Evolutionary conservation across 805 yeast genomes (phyloP).

Genomic region (Kodamaea leandrae): DNA sequence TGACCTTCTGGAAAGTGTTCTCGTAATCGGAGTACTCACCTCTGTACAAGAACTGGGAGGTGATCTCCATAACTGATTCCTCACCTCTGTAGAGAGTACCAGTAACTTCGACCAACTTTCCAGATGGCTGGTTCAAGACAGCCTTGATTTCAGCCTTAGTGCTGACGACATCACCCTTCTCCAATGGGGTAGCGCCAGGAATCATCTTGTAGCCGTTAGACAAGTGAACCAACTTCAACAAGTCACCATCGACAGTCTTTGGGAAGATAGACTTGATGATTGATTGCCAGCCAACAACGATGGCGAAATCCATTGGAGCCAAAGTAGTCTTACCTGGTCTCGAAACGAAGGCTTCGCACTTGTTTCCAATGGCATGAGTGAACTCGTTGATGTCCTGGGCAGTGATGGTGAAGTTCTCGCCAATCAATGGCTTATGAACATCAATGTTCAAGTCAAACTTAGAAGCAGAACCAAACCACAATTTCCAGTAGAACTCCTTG

Average conservation of each 20-base stretch:
- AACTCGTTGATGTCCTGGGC: slow-evolving; percentile 82
- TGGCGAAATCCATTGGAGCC: slow-evolving; percentile 99
- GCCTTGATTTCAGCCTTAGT: slow-evolving; percentile 83
- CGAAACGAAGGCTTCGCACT: slow-evolving; percentile 91
- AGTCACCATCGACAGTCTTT: slow-evolving; percentile 90
- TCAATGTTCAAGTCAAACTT: slow-evolving; percentile 70
- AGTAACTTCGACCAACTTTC: slow-evolving; percentile 93
- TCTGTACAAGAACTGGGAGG: slow-evolving; percentile 93
- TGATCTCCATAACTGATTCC: slow-evolving; percentile 88
- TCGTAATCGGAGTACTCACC: slow-evolving; percentile 85
- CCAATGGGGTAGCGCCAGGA: slow-evolving; percentile 87
- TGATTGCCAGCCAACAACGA: slow-evolving; percentile 97
- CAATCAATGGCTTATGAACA: slow-evolving; percentile 67
- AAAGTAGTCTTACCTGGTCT: slow-evolving; percentile 79
- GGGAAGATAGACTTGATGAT: slow-evolving; percentile 99
- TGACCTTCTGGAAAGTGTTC: slow-evolving; percentile 85
- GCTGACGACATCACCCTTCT: slow-evolving; percentile 81
- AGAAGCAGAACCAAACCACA: slow-evolving; percentile 76
- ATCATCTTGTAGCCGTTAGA: slow-evolving; percentile 92
- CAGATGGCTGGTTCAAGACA: slow-evolving; percentile 86
- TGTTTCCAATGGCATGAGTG: slow-evolving; percentile 96
- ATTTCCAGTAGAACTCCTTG: slow-evolving; percentile 94
- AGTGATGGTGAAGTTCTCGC: slow-evolving; percentile 65
- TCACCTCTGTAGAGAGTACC: slow-evolving; percentile 76
- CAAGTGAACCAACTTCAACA: slow-evolving; percentile 88